Evolutionary conservation across 768 basidiomycete species (phyloP).

Genomic region (Tylopilus subfusipes): DNA sequence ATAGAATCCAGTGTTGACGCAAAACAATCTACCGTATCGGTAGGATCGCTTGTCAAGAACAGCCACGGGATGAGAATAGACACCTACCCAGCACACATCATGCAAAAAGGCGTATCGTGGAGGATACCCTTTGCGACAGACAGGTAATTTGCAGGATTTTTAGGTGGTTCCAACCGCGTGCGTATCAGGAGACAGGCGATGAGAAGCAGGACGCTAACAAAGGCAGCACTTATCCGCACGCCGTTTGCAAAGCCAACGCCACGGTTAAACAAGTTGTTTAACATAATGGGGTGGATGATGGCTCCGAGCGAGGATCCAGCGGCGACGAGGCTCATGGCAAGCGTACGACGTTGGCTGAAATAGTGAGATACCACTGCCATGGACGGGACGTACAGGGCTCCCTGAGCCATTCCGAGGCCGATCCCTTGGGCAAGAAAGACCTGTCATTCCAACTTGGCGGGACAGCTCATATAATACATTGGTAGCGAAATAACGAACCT

Average conservation of each 20-base stretch:
- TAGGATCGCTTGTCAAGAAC: background rate
- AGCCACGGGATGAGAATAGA: background rate
- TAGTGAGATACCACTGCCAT: conserved; percentile 44
- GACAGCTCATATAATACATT: background rate
- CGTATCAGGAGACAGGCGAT: conserved; percentile 32
- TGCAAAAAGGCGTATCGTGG: conserved; percentile 16
- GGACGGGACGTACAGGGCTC: conserved; percentile 45
- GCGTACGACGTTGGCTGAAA: conserved; percentile 38
- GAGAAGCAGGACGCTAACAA: conserved; percentile 38
- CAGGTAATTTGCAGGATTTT: conserved; percentile 12
- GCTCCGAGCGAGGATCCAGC: conserved; percentile 35
- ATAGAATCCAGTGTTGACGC: conserved; percentile 40
- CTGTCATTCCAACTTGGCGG: conserved; percentile 19
- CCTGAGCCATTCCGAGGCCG: conserved; percentile 43
- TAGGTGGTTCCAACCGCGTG: conserved; percentile 39
- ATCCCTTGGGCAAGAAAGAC: conserved; percentile 51
- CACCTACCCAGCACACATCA: conserved; percentile 21
- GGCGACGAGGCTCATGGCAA: conserved; percentile 43
- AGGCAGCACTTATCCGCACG: conserved; percentile 46
- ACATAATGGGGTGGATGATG: conserved; percentile 29
- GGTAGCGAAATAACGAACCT: conserved; percentile 28
- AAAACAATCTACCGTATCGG: conserved; percentile 8
- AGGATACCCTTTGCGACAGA: conserved; percentile 14
- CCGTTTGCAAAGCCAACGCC: conserved; percentile 39
- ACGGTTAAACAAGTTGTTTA: conserved; percentile 25